phyloP scores from a whole-genome alignment of 2,329 filamentous ascomycete genomes.

The Epichloe scottii region DNA sequence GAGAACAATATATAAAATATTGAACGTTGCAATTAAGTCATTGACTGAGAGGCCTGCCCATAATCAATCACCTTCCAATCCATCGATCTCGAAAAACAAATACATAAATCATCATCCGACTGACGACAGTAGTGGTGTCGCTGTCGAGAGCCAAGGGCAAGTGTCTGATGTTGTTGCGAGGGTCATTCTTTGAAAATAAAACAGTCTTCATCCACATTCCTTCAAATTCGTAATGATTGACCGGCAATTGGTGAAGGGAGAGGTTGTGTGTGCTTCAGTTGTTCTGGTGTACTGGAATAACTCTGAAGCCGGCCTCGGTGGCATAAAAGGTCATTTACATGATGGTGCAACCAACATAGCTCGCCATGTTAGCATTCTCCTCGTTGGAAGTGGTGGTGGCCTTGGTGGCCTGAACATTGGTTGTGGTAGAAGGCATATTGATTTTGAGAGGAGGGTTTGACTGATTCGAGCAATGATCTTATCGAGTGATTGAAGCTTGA shows the following conservation, averaged over 20 bases:
- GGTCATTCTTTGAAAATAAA: neutral
- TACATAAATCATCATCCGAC: neutral
- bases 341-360: conserved; percentile 16
- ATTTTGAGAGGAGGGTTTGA: neutral
- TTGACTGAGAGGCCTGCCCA: neutral
- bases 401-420: conserved; percentile 13
- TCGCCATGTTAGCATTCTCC: neutral
- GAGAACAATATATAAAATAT: neutral
- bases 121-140: neutral
- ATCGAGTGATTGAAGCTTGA: neutral
- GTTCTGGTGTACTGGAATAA: neutral
- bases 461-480: neutral
- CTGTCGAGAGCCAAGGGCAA: neutral
- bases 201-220: neutral
- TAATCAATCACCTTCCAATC: neutral
- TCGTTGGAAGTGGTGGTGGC: conserved; percentile 8
- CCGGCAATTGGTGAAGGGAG: neutral
- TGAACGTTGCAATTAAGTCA: neutral
- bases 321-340: conserved; percentile 17
- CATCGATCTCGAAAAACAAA: neutral
- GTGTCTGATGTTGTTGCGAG: neutral
- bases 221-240: neutral
- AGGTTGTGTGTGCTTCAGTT: neutral
- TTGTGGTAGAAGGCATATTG: conserved; percentile 19
- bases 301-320: neutral